Conservation (phyloP, 345 rosid genomes). For the Lenwebbia sp. region DNA sequence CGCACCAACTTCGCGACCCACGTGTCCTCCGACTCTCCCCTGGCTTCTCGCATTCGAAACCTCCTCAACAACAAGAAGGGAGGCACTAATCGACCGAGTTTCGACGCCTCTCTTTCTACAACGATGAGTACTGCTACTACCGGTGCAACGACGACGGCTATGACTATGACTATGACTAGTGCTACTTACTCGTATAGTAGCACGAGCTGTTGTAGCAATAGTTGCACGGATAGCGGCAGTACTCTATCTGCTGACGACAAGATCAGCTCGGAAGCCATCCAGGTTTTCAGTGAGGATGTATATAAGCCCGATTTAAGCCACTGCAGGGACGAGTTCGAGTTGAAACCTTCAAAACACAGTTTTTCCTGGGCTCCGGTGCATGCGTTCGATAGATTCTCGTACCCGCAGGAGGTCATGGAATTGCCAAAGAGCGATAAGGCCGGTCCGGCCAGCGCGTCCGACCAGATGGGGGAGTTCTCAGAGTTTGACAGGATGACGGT, state of each 20-base stretch:
- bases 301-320: conserved; percentile 54
- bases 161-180: neutral
- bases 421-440: conserved; percentile 13
- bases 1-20: conserved; percentile 60
- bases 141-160: neutral
- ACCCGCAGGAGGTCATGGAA: conserved; percentile 32
- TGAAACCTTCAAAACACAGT: conserved; percentile 12
- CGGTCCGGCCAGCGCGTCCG: neutral
- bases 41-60: conserved; percentile 47
- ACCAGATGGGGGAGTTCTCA: conserved; percentile 21
- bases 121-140: neutral
- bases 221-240: neutral
- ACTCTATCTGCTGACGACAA: neutral
- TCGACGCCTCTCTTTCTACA: conserved; percentile 7
- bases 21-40: conserved; percentile 45
- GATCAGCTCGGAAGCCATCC: neutral
- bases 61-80: conserved; percentile 43
- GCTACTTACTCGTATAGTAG: neutral
- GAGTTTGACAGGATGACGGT: conserved; percentile 64
- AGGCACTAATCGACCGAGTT: neutral
- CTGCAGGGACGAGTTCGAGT: conserved; percentile 18
- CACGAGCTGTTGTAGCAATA: conserved; percentile 1
- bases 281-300: conserved; percentile 17
- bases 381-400: conserved; percentile 35
- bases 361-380: conserved; percentile 14